Percentiles rank a stretch among this genome's conserved stretches.
Conservation (phyloP, 2,329 filamentous ascomycete species). For the Monosporascus sp. region DNA sequence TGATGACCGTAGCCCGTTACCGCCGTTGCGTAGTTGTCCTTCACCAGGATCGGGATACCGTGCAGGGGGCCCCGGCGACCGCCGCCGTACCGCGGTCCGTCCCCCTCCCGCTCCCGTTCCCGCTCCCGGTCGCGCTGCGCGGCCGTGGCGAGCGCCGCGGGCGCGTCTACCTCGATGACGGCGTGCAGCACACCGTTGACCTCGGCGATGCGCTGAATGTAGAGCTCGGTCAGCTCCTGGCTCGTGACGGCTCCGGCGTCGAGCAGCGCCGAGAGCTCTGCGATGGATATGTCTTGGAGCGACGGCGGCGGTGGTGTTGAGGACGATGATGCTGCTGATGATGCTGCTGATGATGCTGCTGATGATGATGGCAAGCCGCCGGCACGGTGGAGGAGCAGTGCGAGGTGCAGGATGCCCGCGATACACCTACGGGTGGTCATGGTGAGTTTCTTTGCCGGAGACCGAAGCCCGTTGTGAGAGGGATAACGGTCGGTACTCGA, state of each 20-base stretch:
- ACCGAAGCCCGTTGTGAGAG: too few species aligned
- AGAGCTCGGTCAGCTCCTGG: constrained; percentile 13
- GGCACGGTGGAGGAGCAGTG: too few species aligned
- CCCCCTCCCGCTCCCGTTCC: constrained; percentile 3
- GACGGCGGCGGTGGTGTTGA: not conserved
- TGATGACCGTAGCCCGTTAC: too few species aligned
- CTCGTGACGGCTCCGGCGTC: constrained; percentile 10
- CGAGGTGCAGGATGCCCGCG: too few species aligned
- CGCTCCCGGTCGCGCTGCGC: constrained; percentile 27
- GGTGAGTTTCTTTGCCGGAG: too few species aligned
- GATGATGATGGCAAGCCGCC: too few species aligned
- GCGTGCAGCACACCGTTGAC: constrained; percentile 24
- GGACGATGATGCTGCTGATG: too few species aligned
- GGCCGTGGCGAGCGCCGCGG: constrained; percentile 30
- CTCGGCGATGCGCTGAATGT: constrained; percentile 19
- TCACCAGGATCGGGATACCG: constrained; percentile 60
- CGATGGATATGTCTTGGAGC: constrained; percentile 10
- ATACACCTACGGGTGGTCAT: too few species aligned
- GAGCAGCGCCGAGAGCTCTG: constrained; percentile 6
- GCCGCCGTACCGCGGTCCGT: not conserved
- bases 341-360: too few species aligned
- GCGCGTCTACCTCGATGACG: constrained; percentile 30
- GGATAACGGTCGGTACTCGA: too few species aligned
- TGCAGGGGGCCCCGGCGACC: constrained; percentile 43
- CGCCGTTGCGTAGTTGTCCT: constrained; percentile 59